Evolutionary conservation across 129 eudicot species (phyloP).

Genomic region (Sambucus nigra): DNA sequence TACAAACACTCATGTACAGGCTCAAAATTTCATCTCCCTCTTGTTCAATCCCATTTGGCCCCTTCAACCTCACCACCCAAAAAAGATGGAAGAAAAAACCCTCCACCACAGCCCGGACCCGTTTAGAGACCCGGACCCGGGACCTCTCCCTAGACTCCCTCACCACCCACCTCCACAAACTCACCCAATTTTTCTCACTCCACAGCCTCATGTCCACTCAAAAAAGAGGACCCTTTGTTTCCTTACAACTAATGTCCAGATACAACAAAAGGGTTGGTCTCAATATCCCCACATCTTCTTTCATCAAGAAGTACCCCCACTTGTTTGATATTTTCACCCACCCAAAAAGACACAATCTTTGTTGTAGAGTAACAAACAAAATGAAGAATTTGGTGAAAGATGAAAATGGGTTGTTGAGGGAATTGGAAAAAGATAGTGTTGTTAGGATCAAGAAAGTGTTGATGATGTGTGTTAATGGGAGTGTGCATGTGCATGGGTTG

Average conservation of each 20-base stretch:
- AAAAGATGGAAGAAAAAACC: slow-evolving; percentile 64
- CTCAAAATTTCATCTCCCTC: slow-evolving; percentile 3
- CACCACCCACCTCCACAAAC: slow-evolving; percentile 35
- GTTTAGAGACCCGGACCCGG: slow-evolving; percentile 60
- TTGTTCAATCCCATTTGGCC: slow-evolving; percentile 34
- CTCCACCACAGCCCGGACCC: slow-evolving; percentile 63
- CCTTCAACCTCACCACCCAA: slow-evolving; percentile 53
- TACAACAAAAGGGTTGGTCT: slow-evolving; percentile 52
- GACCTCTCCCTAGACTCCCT: slow-evolving; percentile 65
- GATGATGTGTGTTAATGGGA: slow-evolving; percentile 56
- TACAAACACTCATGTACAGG: slow-evolving; percentile 5
- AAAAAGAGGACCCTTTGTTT: slow-evolving; percentile 60
- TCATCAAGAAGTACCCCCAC: slow-evolving; percentile 64
- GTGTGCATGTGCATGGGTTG: slow-evolving; percentile 68
- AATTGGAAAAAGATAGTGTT: slow-evolving; percentile 40
- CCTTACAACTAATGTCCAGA: slow-evolving; percentile 55
- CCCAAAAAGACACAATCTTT: slow-evolving; percentile 43
- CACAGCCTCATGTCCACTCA: slow-evolving; percentile 39
- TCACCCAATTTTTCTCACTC: slow-evolving; percentile 44
- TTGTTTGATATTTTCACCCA: slow-evolving; percentile 75
- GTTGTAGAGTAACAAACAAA: slow-evolving; percentile 44
- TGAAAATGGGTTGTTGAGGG: slow-evolving; percentile 27
- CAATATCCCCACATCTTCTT: slow-evolving; percentile 37
- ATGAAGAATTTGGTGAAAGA: slow-evolving; percentile 38
- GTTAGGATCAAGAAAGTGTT: slow-evolving; percentile 44